These are phyloP conservation scores for Cystobasidium sp. DNA, from an alignment of 1,284 basidiomycete genomes.

Conservation along the genomic window DNA sequence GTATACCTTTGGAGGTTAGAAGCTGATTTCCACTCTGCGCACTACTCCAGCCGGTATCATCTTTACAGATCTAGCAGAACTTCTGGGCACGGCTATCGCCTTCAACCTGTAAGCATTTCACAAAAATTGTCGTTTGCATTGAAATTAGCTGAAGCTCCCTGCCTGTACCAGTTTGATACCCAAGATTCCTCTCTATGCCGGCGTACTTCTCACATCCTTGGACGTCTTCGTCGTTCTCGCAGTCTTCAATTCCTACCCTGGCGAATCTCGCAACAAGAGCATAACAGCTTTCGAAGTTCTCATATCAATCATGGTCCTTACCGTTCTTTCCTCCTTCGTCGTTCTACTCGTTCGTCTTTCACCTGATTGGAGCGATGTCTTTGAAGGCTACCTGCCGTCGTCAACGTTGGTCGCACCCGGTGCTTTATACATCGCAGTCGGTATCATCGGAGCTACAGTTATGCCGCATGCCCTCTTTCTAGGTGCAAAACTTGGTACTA, in stretches of 20 bases:
- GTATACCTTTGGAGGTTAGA: too few relatives aligned
- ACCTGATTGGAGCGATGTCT: constrained; percentile 77
- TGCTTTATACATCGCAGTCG: constrained; percentile 74
- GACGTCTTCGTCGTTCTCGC: constrained; percentile 77
- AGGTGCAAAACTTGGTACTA: constrained; percentile 80
- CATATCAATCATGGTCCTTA: constrained; percentile 71
- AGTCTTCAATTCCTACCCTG: constrained; percentile 57
- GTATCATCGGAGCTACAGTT: constrained; percentile 76
- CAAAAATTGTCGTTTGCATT: background rate
- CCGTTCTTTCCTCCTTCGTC: constrained; percentile 79
- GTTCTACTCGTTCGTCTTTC: constrained; percentile 75
- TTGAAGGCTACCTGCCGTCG: constrained; percentile 79
- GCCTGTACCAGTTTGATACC: constrained; percentile 67
- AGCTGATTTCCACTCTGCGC: too few relatives aligned
- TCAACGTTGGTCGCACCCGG: constrained; percentile 67
- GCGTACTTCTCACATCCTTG: constrained; percentile 77
- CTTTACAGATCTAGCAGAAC: constrained; percentile 63
- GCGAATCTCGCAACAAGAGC: constrained; percentile 51
- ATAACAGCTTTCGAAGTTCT: constrained; percentile 67
- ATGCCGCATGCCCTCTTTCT: constrained; percentile 84
- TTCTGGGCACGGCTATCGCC: constrained; percentile 79
- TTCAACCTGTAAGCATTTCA: constrained; percentile 64
- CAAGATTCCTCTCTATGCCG: constrained; percentile 73
- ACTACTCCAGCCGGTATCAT: constrained; percentile 45
- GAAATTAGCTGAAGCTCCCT: too few relatives aligned